Base-by-base conservation (phyloP, 441 rosid species). In the Populus hybrid region DNA sequence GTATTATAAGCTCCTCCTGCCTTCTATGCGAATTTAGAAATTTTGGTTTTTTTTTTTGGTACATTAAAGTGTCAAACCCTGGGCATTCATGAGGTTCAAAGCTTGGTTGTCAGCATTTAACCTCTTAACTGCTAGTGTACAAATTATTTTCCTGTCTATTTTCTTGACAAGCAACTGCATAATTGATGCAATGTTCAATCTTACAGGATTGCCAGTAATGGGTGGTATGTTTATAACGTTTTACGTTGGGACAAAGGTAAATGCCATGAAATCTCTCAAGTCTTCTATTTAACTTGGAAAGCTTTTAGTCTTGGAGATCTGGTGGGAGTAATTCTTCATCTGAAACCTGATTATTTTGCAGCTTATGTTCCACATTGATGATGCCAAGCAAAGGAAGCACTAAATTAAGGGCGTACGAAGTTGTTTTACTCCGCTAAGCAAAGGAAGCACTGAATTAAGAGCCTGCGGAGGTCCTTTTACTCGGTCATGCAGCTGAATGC, bases 191-290 rank as follows among this genome's bases (percentile, higher is more conserved):
- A 30, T 38, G 32, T 77, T 67, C 69, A 40, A 50, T 78, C 77
- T 80, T 81, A 38, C 86, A 95, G 99, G 97, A 72, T 71, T 90
- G 67, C 92, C 89, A 23, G 86, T 89, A 40, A 83, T 95, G 12
- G 85, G 85, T 0, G 91, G 90, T 34, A 87, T 95, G 90, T 80
- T 93, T 54, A 3, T 90, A 26, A 81, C 94, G 68, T 88, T 95
- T 81, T 93, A 95, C 57, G 74, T 91, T 23, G 98, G 92, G 65
- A 90, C 97, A 35, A 95, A 95, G 98, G 98, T 91, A 90, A 81
- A 26, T 20, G n/a, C 40, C 10, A 59, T 50, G 26, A 21, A 77
- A 5, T 23, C 14, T 54, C 9, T 42, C 36, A 7, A 46, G 64
- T 20, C 14, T 21, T 21, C 6, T 38, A 14, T 42, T 8, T 8